Evolutionary conservation across 192 early-diverging fungal species (phyloP), one percentile per base, ranked within the genome.

Genomic region (Coemansia sp.): DNA sequence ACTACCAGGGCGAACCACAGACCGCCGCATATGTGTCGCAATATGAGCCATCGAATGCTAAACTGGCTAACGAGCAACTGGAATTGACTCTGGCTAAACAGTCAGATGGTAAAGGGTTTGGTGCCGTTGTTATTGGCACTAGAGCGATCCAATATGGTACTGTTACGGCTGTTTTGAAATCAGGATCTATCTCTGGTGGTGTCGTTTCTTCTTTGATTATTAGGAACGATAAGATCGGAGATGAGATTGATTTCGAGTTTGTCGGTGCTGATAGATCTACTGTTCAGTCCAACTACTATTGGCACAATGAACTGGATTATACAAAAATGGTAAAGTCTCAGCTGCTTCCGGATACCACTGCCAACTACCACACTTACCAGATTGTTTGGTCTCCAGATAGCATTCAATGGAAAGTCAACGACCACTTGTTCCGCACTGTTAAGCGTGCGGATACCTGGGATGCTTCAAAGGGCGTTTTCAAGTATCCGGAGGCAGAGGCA

Each of bases 171-270:
- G 80, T 78, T 3, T 60, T 89, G 16, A 68, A 81, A 40, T 84
- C 86, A 0, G 88, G 74, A 8, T 81, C 76, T 8, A 64, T 50
- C 0, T 70, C 77, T 16, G 79, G 70, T 11, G 87, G 87, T 8
- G 87, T 88, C 0, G 86, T 90, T 3, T 85, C 85, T 10, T 85
- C 87, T 7, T 68, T 88, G 45, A 86, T 90, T 42, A 80, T 83
- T 45, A 72, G 83, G 2, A 84, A 87, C 67, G 80, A 78, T n/a
- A 30, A 76, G 7, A 34, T 70, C 3, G 86, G 86, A 38, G 87
- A 90, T 42, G 88, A 90, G 63, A 86, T 90, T n/a, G 87, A 88
- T 59, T 88, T 84, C 58, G 88, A 89, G 77, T 82, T 81, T 59
- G 87, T 89, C 18, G 88, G 88, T 8, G 52, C 61, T 10, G 74